These are phyloP conservation scores for Spergularia azorica DNA, from an alignment of 179 eudicot genomes.

Conservation along the genomic window DNA sequence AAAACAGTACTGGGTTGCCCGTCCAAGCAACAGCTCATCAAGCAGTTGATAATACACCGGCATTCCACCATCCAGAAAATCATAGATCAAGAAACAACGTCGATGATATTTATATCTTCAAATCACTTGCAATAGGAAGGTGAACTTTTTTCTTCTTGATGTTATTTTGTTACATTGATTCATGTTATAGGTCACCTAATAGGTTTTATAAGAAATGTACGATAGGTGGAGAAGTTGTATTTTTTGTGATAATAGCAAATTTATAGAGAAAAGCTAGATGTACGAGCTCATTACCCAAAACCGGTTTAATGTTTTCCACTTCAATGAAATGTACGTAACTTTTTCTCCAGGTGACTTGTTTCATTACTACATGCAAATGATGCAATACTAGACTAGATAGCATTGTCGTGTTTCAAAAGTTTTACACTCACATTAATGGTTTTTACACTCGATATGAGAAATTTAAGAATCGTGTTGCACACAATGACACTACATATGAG, in stretches of 20 bases:
- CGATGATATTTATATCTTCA: not conserved
- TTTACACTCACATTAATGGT: no score
- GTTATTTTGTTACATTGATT: slow-evolving; percentile 11
- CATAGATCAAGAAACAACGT: not conserved
- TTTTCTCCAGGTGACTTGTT: not conserved
- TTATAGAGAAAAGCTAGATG: slow-evolving; percentile 23
- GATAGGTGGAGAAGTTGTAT: slow-evolving; percentile 26
- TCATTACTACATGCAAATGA: no score
- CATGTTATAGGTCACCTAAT: slow-evolving; percentile 15
- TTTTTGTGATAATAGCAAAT: slow-evolving; percentile 14
- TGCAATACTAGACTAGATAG: no score
- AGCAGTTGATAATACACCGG: slow-evolving; percentile 21
- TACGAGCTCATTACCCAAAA: slow-evolving; percentile 13
- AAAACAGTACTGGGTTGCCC: slow-evolving; percentile 50
- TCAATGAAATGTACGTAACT: slow-evolving; percentile 6
- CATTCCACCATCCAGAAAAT: not conserved
- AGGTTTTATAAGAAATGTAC: slow-evolving; percentile 10
- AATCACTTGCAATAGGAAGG: not conserved
- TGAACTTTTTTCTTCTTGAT: slow-evolving; percentile 1
- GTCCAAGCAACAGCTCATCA: slow-evolving; percentile 33
- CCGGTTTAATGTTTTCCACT: slow-evolving; percentile 21
- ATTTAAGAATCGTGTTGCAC: no score
- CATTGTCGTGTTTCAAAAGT: no score
- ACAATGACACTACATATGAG: no score
- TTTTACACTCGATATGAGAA: no score